Conservation (phyloP, 1,284 basidiomycete species). For the Takashimella tepidaria region DNA sequence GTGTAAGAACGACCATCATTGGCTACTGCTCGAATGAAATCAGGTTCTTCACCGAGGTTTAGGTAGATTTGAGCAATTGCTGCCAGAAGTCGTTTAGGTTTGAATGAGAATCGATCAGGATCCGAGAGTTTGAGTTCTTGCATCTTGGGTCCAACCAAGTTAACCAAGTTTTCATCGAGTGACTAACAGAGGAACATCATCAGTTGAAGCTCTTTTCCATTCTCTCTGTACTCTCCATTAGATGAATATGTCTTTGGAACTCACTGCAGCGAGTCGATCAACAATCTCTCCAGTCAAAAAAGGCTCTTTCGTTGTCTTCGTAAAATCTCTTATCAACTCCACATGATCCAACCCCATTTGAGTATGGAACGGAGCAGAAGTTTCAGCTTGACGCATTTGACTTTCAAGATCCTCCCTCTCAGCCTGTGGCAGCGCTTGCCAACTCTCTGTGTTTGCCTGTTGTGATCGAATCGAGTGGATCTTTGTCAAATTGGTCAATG, state of each 20-base stretch:
- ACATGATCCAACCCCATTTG: conserved; percentile 83
- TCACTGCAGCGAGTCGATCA: conserved; percentile 88
- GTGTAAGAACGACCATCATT: conserved; percentile 88
- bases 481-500: conserved; percentile 78
- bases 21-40: conserved; percentile 85
- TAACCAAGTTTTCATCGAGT: conserved; percentile 87
- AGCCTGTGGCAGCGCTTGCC: conserved; percentile 61
- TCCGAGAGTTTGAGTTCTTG: conserved; percentile 74
- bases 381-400: conserved; percentile 72
- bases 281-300: conserved; percentile 98
- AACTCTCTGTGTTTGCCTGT: conserved; percentile 68
- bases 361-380: conserved; percentile 77
- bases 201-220: not conserved
- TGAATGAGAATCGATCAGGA: conserved; percentile 83
- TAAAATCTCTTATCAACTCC: conserved; percentile 83
- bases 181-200: conserved; percentile 20
- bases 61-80: conserved; percentile 89
- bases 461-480: conserved; percentile 81
- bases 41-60: conserved; percentile 73
- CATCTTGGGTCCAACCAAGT: conserved; percentile 76
- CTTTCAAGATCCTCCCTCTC: conserved; percentile 79
- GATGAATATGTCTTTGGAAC: conserved; percentile 9
- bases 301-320: conserved; percentile 80
- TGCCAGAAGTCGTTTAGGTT: conserved; percentile 74
- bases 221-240: not conserved